Conservation (phyloP, 2,329 filamentous ascomycete species). For the Ascochyta pisi region DNA sequence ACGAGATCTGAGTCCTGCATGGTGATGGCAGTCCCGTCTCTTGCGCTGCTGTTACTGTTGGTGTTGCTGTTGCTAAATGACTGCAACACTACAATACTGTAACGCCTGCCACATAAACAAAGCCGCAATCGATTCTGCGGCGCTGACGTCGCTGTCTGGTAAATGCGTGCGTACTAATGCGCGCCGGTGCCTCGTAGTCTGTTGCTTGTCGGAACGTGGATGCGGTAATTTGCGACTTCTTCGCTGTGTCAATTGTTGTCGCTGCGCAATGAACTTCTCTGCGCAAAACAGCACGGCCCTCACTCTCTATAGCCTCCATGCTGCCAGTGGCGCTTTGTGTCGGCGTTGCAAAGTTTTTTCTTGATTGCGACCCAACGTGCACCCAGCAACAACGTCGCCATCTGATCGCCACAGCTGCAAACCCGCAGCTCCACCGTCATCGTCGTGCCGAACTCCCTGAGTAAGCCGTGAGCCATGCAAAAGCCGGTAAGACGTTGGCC, state of each 20-base stretch:
- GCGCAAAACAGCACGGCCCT: not conserved
- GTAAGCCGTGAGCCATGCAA: constrained; percentile 1
- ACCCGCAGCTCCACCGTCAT: not conserved
- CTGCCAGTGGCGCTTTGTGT: constrained; percentile 5
- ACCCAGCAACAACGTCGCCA: not conserved
- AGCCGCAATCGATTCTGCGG: not conserved
- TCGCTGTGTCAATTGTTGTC: not conserved
- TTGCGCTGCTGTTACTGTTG: not conserved
- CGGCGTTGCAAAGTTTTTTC: constrained; percentile 5
- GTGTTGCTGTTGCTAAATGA: not conserved
- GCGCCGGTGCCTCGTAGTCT: constrained; percentile 11
- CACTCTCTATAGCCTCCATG: not conserved
- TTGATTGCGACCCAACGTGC: constrained; percentile 9
- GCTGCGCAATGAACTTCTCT: not conserved
- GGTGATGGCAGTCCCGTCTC: not conserved
- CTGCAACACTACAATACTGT: not conserved
- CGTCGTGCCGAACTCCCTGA: not conserved
- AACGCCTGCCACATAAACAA: not conserved
- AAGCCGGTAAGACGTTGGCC: not conserved
- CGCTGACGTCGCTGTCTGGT: constrained; percentile 15
- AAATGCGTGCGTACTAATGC: constrained; percentile 7
- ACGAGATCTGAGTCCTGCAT: constrained; percentile 44
- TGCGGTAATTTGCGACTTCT: constrained; percentile 1
- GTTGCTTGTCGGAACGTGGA: constrained; percentile 7
- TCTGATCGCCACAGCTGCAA: not conserved